Percentiles rank a stretch among this genome's conserved stretches.
phyloP scores from a whole-genome alignment of 768 basidiomycete genomes.

The Lenzites betulinus region DNA sequence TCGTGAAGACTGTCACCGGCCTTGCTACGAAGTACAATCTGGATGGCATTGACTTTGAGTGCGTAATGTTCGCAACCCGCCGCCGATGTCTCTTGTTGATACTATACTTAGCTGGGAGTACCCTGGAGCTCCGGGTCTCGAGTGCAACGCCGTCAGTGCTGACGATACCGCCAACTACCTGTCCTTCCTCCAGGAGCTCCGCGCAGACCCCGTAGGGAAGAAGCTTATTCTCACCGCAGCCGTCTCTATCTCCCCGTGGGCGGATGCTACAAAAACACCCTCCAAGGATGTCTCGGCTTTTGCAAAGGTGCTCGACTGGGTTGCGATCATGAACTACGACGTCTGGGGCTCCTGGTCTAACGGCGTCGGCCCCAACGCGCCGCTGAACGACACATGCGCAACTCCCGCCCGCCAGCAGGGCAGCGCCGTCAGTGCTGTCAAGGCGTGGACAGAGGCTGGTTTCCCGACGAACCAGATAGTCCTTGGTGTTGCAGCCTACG shows the following conservation, averaged over 20 bases:
- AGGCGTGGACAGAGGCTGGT: slow-evolving; percentile 74
- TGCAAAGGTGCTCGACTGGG: slow-evolving; percentile 71
- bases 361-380: slow-evolving; percentile 79
- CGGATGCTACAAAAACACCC: slow-evolving; percentile 49
- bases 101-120: slow-evolving; percentile 75
- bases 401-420: slow-evolving; percentile 58
- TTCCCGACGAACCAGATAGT: slow-evolving; percentile 76
- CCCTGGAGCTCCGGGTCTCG: slow-evolving; percentile 65
- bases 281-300: slow-evolving; percentile 69
- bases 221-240: slow-evolving; percentile 76
- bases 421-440: slow-evolving; percentile 74
- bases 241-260: slow-evolving; percentile 65
- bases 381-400: slow-evolving; percentile 78
- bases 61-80: slow-evolving; percentile 25
- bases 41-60: slow-evolving; percentile 74
- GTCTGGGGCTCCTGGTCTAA: slow-evolving; percentile 54
- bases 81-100: neutral
- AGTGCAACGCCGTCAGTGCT: slow-evolving; percentile 64
- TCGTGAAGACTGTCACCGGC: slow-evolving; percentile 54
- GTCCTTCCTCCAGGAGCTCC: slow-evolving; percentile 70
- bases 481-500: slow-evolving; percentile 84
- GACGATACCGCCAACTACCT: slow-evolving; percentile 81
- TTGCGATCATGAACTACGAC: slow-evolving; percentile 75
- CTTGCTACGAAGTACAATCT: slow-evolving; percentile 52
- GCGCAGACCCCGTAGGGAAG: slow-evolving; percentile 50